These are phyloP conservation scores for Chaetomium fimeti DNA, from an alignment of 495 filamentous ascomycete species.

Conservation along the genomic window DNA sequence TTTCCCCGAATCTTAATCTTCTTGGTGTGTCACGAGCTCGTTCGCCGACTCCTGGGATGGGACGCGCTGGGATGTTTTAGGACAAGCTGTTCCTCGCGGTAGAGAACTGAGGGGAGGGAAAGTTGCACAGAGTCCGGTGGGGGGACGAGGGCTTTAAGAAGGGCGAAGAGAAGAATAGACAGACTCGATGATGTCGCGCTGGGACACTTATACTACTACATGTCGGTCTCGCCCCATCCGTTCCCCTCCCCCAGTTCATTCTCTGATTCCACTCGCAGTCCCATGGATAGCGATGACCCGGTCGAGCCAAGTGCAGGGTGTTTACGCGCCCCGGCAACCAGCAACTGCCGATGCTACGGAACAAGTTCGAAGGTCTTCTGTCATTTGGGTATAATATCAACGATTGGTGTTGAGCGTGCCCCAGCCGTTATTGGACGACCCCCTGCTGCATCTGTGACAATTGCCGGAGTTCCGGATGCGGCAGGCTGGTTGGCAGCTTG, in stretches of 20 bases:
- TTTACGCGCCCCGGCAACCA: constrained; percentile 29
- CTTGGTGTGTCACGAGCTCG: constrained; percentile 10
- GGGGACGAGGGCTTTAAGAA: background rate
- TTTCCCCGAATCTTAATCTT: constrained; percentile 4
- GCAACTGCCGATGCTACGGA: constrained; percentile 49
- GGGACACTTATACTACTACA: constrained; percentile 19
- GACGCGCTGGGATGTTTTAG: background rate
- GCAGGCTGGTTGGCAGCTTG: constrained; percentile 11
- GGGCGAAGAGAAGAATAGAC: background rate
- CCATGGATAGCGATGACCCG: constrained; percentile 19
- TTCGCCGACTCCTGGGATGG: background rate
- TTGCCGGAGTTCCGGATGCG: constrained; percentile 42
- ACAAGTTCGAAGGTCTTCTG: constrained; percentile 36
- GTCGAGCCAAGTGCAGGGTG: constrained; percentile 20
- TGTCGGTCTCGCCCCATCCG: constrained; percentile 1
- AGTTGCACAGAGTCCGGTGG: background rate
- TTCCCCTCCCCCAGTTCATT: background rate
- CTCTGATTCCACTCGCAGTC: background rate
- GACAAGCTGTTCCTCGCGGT: background rate
- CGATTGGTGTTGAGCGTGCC: constrained; percentile 39
- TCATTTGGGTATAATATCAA: constrained; percentile 41
- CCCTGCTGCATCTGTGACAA: constrained; percentile 41
- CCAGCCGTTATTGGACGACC: constrained; percentile 36
- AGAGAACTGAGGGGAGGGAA: background rate
- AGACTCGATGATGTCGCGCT: constrained; percentile 11